Evolutionary conservation across 78 protist genomes (phyloP).

Genomic region (Abeoforma whisleri): DNA sequence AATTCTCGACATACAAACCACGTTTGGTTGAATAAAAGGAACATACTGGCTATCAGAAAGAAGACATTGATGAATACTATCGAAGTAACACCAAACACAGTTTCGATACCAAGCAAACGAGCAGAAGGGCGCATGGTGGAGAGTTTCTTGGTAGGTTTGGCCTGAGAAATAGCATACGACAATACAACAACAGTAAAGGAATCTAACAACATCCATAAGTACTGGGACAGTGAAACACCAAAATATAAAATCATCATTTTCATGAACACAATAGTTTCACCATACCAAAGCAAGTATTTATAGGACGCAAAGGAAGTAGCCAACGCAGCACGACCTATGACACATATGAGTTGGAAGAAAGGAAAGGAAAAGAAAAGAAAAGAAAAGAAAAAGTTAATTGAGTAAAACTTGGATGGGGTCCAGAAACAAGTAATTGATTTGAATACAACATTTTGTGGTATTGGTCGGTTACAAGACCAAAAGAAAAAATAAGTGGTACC

Average conservation of each 20-base stretch:
- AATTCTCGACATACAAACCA: conserved; percentile 41
- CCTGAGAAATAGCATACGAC: not conserved
- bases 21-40: not conserved
- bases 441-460: no score
- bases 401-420: no score
- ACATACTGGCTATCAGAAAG: not conserved
- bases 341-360: conserved; percentile 68
- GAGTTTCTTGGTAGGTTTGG: not conserved
- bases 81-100: not conserved
- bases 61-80: not conserved
- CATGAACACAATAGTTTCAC: conserved; percentile 4
- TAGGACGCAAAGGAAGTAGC: conserved; percentile 56
- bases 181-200: not conserved
- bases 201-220: conserved; percentile 3
- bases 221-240: not conserved
- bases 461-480: no score
- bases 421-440: no score
- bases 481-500: no score
- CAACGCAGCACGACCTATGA: conserved; percentile 59
- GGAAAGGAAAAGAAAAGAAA: no score
- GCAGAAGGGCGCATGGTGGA: not conserved
- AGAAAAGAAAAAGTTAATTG: no score
- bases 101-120: conserved; percentile 5
- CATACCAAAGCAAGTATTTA: conserved; percentile 64
- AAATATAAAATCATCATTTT: not conserved